Conservation (phyloP, 108 stramenopile genomes). For the Seminavis robusta region DNA sequence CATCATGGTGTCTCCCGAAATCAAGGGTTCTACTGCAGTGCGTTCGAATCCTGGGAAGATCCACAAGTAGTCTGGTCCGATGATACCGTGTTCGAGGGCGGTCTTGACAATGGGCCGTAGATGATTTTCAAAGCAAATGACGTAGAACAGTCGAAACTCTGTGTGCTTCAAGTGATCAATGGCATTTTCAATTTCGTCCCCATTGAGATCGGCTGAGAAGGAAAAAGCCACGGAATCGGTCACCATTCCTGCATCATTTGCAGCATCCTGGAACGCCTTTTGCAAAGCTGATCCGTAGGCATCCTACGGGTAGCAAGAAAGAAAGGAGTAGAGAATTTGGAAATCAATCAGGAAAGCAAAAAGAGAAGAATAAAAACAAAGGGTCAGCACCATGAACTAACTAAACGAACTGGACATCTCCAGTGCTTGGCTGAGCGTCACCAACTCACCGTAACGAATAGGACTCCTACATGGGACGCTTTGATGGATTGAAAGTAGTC, state of each 20-base stretch:
- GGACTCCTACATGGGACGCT: too few species aligned
- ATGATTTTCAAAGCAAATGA: constrained; percentile 1
- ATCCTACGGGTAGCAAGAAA: constrained; percentile 4
- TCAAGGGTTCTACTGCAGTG: neutral
- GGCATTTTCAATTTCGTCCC: neutral
- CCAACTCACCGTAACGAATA: too few species aligned
- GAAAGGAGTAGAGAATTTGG: neutral
- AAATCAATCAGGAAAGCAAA: neutral
- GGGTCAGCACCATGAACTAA: too few species aligned
- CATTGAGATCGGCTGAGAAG: constrained; percentile 1
- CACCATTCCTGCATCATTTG: neutral
- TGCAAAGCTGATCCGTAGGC: constrained; percentile 1
- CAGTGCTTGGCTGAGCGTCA: too few species aligned
- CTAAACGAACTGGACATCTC: too few species aligned
- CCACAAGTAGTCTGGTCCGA: constrained; percentile 9
- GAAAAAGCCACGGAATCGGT: constrained; percentile 9
- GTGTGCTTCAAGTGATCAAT: constrained; percentile 3
- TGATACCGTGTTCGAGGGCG: constrained; percentile 25
- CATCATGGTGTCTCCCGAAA: constrained; percentile 1
- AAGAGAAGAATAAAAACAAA: too few species aligned
- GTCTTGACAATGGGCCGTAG: constrained; percentile 19
- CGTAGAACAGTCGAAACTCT: constrained; percentile 15
- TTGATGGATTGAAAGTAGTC: too few species aligned
- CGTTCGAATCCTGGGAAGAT: constrained; percentile 4
- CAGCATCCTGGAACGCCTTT: constrained; percentile 18